A percentile compares a stretch with the other conserved stretches of the same genome.
Conservation (phyloP, 2,329 filamentous ascomycete species). For the Fusarium cyanostomum region DNA sequence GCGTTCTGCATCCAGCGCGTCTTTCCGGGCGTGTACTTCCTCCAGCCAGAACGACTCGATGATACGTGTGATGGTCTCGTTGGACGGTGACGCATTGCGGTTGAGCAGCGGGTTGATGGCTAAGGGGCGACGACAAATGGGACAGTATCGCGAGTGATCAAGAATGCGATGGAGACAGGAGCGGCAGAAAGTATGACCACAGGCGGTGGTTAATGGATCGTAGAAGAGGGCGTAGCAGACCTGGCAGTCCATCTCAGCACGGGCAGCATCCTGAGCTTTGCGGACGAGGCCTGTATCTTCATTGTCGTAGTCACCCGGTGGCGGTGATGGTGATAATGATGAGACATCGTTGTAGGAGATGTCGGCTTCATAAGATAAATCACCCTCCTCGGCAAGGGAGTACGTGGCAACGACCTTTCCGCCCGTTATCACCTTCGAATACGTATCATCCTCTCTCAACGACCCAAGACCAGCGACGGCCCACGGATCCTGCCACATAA, state of each 20-base stretch:
- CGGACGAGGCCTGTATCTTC: constrained; percentile 53
- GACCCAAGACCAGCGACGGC: constrained; percentile 53
- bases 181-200: constrained; percentile 90
- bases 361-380: constrained; percentile 65
- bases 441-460: constrained; percentile 47
- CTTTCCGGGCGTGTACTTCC: constrained; percentile 66
- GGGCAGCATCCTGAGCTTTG: constrained; percentile 67
- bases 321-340: constrained; percentile 22
- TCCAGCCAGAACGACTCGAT: constrained; percentile 76
- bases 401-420: constrained; percentile 74
- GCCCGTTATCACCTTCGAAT: constrained; percentile 56
- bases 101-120: constrained; percentile 57
- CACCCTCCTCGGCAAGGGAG: constrained; percentile 68
- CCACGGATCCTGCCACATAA: constrained; percentile 52
- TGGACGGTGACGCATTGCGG: constrained; percentile 59
- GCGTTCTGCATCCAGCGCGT: constrained; percentile 66
- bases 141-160: constrained; percentile 81
- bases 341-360: constrained; percentile 56
- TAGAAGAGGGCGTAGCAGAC: constrained; percentile 85
- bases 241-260: constrained; percentile 84
- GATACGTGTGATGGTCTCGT: constrained; percentile 70
- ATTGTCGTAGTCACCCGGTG: constrained; percentile 39
- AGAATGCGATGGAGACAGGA: constrained; percentile 79
- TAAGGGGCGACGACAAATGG: constrained; percentile 77
- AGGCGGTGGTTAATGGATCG: constrained; percentile 84